Evolutionary conservation across 257 asterid species (phyloP).

Genomic region (Buddleja alternifolia): DNA sequence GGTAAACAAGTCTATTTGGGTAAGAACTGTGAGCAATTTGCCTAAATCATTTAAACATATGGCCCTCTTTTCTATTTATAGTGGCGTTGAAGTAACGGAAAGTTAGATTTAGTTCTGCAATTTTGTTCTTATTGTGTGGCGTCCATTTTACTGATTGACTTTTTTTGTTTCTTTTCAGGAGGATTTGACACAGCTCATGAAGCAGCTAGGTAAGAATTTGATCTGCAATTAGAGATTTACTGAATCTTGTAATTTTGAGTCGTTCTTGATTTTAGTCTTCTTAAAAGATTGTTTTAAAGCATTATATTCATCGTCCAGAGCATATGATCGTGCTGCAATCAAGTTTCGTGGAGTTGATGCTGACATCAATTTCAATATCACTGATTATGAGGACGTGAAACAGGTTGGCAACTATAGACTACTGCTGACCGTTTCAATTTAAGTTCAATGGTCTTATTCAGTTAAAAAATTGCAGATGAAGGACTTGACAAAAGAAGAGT

Average conservation of each 20-base stretch:
- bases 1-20: conserved; percentile 81
- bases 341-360: conserved; percentile 68
- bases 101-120: background rate
- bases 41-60: background rate
- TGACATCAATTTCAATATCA: conserved; percentile 52
- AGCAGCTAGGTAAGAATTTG: conserved; percentile 62
- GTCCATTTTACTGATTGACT: background rate
- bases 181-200: conserved; percentile 79
- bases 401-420: conserved; percentile 32
- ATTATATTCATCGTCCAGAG: conserved; percentile 32
- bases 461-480: conserved; percentile 40
- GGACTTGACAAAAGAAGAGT: conserved; percentile 53
- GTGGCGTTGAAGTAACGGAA: background rate
- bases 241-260: background rate
- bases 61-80: background rate
- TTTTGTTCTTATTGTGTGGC: background rate
- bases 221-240: background rate
- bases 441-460: background rate
- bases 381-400: conserved; percentile 58
- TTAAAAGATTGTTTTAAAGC: conserved; percentile 8
- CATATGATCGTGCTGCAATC: conserved; percentile 65
- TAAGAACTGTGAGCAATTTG: conserved; percentile 23
- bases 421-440: background rate
- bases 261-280: background rate
- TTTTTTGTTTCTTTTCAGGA: conserved; percentile 38